phyloP scores from a whole-genome alignment of 331 rosid species.

The Cydonia oblonga region DNA sequence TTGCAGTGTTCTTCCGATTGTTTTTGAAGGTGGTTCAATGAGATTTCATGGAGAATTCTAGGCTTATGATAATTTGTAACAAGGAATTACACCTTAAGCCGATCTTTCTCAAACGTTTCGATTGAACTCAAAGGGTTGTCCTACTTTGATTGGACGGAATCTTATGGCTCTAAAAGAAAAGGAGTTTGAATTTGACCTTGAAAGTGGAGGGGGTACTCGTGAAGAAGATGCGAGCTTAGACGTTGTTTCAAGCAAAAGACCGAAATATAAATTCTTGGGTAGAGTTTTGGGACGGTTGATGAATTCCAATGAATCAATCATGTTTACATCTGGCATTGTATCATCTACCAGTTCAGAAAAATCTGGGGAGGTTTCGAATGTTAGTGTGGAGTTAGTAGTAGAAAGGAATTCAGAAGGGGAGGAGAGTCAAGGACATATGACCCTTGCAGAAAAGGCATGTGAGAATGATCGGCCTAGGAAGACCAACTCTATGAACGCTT shows the following conservation, averaged over 20 bases:
- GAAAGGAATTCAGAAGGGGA: conserved; percentile 21
- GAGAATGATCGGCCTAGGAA: conserved; percentile 24
- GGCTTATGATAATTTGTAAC: not conserved
- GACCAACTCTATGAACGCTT: conserved; percentile 35
- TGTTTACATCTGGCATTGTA: conserved; percentile 20
- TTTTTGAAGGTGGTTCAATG: not conserved
- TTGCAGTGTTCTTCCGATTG: not conserved
- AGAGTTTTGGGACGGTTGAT: conserved; percentile 22
- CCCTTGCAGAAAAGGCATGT: conserved; percentile 5
- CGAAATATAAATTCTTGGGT: conserved; percentile 7
- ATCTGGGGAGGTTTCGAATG: conserved; percentile 9
- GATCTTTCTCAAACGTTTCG: not conserved
- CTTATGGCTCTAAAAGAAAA: conserved; percentile 23
- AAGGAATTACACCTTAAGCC: not conserved
- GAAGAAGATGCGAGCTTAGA: conserved; percentile 32
- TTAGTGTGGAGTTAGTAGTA: conserved; percentile 20
- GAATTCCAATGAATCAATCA: conserved; percentile 18
- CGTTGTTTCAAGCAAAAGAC: conserved; percentile 17
- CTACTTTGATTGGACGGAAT: not conserved
- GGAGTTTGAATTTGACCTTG: conserved; percentile 32
- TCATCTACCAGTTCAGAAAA: conserved; percentile 21
- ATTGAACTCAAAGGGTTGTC: not conserved
- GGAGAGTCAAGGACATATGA: conserved; percentile 9
- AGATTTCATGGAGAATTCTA: not conserved
- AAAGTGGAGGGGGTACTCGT: conserved; percentile 40